Conservation (phyloP, 768 basidiomycete species). For the Lactarius akahatsu region DNA sequence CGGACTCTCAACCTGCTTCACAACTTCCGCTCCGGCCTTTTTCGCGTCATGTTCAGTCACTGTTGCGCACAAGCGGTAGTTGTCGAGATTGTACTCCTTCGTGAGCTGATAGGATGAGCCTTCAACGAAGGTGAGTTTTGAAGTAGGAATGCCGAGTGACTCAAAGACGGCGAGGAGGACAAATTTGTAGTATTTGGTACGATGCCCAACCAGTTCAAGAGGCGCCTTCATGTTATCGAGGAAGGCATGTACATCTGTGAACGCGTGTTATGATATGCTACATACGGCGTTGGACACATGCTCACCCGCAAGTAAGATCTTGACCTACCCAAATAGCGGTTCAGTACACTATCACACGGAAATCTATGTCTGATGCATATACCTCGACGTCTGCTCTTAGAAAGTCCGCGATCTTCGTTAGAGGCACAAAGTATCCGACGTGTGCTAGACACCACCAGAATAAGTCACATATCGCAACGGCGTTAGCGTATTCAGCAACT, state of each 20-base stretch:
- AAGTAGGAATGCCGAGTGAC: constrained; percentile 87
- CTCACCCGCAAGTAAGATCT: constrained; percentile 75
- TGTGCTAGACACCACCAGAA: constrained; percentile 58
- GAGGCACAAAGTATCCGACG: constrained; percentile 93
- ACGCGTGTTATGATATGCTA: constrained; percentile 10
- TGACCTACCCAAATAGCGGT: constrained; percentile 48
- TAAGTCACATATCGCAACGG: constrained; percentile 6
- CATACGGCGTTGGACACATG: constrained; percentile 1
- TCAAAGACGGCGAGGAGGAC: constrained; percentile 80
- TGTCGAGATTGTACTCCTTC: constrained; percentile 90
- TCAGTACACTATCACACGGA: constrained; percentile 27
- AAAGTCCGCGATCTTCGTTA: constrained; percentile 96
- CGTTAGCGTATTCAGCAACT: constrained; percentile 35
- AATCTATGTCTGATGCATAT: constrained; percentile 31
- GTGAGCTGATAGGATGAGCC: constrained; percentile 94
- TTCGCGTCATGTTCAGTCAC: constrained; percentile 96
- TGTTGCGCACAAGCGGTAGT: constrained; percentile 87
- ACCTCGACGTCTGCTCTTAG: constrained; percentile 89
- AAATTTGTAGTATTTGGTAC: constrained; percentile 88
- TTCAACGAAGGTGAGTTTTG: constrained; percentile 77
- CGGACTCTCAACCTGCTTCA: constrained; percentile 94
- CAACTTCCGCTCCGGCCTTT: constrained; percentile 98
- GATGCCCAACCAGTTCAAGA: constrained; percentile 81
- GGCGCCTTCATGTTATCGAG: constrained; percentile 97
- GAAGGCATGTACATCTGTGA: constrained; percentile 89